A percentile compares a stretch with the other conserved stretches of the same genome.
Conservation (phyloP, 2,329 filamentous ascomycete genomes). For the Fusarium torulosum region DNA sequence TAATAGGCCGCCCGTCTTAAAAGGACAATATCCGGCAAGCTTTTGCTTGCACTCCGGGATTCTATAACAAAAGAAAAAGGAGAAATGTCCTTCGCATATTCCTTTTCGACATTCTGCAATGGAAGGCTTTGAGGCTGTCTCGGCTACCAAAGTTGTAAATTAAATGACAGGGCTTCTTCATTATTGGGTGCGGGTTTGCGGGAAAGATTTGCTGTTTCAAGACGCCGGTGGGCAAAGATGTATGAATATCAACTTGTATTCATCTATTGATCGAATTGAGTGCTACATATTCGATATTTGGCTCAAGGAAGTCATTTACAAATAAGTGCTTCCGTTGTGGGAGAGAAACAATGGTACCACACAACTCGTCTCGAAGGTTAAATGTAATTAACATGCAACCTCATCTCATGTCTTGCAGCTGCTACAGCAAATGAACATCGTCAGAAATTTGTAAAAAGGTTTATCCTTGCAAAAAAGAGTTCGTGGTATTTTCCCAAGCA, state of each 20-base stretch:
- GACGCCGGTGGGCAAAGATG: slow-evolving; percentile 18
- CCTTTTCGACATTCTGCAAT: slow-evolving; percentile 2
- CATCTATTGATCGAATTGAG: not conserved
- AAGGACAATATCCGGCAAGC: not conserved
- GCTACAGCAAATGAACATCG: slow-evolving; percentile 10
- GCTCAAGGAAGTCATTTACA: not conserved
- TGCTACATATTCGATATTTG: not conserved
- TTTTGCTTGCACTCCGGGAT: not conserved
- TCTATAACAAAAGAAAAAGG: slow-evolving; percentile 1
- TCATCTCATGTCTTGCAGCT: slow-evolving; percentile 11
- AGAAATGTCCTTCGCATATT: not conserved
- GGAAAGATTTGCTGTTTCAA: slow-evolving; percentile 27
- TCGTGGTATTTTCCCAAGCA: slow-evolving; percentile 39
- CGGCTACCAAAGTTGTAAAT: slow-evolving; percentile 25
- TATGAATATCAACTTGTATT: slow-evolving; percentile 27
- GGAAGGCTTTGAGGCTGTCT: slow-evolving; percentile 1
- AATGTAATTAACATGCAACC: slow-evolving; percentile 3
- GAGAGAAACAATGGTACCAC: not conserved
- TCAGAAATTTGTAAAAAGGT: slow-evolving; percentile 9
- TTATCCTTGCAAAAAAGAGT: slow-evolving; percentile 14
- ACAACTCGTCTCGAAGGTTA: not conserved
- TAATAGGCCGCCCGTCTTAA: slow-evolving; percentile 27
- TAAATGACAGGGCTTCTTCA: slow-evolving; percentile 16
- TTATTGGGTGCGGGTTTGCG: slow-evolving; percentile 11
- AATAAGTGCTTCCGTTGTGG: not conserved